These are phyloP conservation scores for Hyaloscypha variabilis DNA, from an alignment of 495 filamentous ascomycete species.

Conservation along the genomic window DNA sequence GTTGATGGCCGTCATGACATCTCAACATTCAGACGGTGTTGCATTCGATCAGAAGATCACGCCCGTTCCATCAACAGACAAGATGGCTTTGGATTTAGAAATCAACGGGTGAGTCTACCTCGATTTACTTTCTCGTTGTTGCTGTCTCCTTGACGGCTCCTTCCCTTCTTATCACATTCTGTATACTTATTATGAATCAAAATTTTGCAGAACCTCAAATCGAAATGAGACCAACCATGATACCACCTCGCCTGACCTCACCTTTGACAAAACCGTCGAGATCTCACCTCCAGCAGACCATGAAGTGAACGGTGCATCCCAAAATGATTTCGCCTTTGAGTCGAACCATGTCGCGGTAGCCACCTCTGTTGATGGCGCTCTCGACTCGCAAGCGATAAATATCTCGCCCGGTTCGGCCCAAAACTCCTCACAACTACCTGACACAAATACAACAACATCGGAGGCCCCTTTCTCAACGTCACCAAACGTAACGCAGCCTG, in stretches of 20 bases:
- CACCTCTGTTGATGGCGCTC: constrained; percentile 24
- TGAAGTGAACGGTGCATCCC: constrained; percentile 24
- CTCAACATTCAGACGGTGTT: constrained; percentile 47
- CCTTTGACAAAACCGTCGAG: constrained; percentile 16
- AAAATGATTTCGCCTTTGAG: constrained; percentile 24
- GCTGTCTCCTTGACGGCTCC: constrained; percentile 8
- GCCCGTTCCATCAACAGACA: constrained; percentile 44
- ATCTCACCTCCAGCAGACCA: constrained; percentile 7
- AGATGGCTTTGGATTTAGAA: constrained; percentile 46
- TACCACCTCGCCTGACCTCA: constrained; percentile 26
- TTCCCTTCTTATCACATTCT: constrained; percentile 16
- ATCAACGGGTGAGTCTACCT: constrained; percentile 50
- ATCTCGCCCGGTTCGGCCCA: constrained; percentile 13
- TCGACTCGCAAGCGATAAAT: constrained; percentile 25
- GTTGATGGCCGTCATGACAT: constrained; percentile 59
- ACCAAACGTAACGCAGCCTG: constrained; percentile 5
- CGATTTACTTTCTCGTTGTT: constrained; percentile 3
- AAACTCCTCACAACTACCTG: constrained; percentile 24
- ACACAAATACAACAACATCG: constrained; percentile 25
- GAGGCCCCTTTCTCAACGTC: constrained; percentile 12
- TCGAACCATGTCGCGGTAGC: constrained; percentile 21
- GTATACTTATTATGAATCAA: constrained; percentile 32
- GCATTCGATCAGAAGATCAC: constrained; percentile 50
- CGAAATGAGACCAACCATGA: constrained; percentile 32
- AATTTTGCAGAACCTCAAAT: constrained; percentile 30